These are phyloP conservation scores for Mollisia scopiformis DNA, from an alignment of 2,329 filamentous ascomycete species.

Conservation along the genomic window DNA sequence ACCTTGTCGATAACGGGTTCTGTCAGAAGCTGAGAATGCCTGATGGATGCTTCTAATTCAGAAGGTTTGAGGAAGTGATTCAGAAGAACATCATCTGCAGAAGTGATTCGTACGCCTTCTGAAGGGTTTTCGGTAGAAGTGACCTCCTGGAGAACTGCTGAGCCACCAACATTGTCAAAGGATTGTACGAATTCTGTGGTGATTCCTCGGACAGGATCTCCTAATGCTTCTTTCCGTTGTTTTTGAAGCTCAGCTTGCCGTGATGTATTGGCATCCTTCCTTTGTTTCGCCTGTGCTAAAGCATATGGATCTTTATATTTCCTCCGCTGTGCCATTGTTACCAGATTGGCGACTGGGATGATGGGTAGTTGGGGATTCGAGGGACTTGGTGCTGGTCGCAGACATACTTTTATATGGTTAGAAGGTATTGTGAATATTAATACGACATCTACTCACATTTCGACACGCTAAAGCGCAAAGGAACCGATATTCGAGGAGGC, in stretches of 20 bases:
- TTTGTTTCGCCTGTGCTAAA: conserved; percentile 78
- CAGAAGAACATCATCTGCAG: conserved; percentile 58
- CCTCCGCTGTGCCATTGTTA: conserved; percentile 60
- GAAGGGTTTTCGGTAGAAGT: conserved; percentile 41
- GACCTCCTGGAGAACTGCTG: conserved; percentile 20
- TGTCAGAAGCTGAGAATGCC: conserved; percentile 70
- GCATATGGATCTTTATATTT: conserved; percentile 80
- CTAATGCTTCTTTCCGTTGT: conserved; percentile 66
- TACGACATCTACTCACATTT: conserved; percentile 53
- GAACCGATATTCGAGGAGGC: conserved; percentile 67
- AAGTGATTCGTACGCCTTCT: conserved; percentile 45
- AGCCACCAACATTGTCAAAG: conserved; percentile 62
- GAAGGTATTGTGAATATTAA: not conserved
- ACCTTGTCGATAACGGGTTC: conserved; percentile 50
- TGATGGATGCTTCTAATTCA: conserved; percentile 68
- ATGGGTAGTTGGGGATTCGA: conserved; percentile 56
- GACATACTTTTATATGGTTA: conserved; percentile 52
- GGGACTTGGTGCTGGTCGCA: conserved; percentile 55
- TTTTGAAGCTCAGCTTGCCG: conserved; percentile 71
- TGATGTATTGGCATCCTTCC: conserved; percentile 80
- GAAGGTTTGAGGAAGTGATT: conserved; percentile 75
- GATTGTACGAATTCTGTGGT: conserved; percentile 83
- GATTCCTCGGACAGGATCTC: conserved; percentile 79
- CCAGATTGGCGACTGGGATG: conserved; percentile 66
- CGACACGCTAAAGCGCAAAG: conserved; percentile 61